phyloP scores from a whole-genome alignment of 495 filamentous ascomycete genomes.

The Penicillium soppii region DNA sequence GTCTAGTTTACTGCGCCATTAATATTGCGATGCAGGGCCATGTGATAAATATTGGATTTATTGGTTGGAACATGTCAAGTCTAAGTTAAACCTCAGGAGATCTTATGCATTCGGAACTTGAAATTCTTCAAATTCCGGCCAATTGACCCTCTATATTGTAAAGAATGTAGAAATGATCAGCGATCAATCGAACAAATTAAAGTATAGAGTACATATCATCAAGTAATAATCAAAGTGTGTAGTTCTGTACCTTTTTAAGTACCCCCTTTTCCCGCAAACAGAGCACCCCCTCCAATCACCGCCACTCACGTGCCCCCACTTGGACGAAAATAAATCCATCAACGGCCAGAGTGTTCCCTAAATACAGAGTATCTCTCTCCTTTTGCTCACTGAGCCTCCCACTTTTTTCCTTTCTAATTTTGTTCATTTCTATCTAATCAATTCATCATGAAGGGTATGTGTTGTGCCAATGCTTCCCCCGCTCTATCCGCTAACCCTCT shows the following conservation, averaged over 20 bases:
- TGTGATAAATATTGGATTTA: constrained; percentile 5
- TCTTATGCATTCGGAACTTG: not conserved
- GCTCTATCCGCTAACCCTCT: constrained; percentile 16
- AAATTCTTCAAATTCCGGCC: too few species aligned
- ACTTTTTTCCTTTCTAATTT: constrained; percentile 10
- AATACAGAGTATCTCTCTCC: constrained; percentile 17
- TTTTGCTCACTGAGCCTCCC: constrained; percentile 9
- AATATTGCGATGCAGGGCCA: constrained; percentile 13
- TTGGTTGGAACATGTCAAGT: constrained; percentile 9
- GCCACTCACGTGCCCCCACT: constrained; percentile 30
- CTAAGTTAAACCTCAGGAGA: constrained; percentile 9
- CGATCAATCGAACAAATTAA: not conserved
- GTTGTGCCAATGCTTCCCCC: constrained; percentile 6
- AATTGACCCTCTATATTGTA: not conserved
- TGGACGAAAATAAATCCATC: constrained; percentile 34
- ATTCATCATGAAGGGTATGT: constrained; percentile 55
- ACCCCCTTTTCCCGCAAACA: constrained; percentile 34
- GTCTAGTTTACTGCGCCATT: constrained; percentile 14
- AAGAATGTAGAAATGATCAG: not conserved
- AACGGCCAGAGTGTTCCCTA: constrained; percentile 36
- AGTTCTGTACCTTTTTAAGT: not conserved
- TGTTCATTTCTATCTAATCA: constrained; percentile 8
- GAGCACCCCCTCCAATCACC: constrained; percentile 27
- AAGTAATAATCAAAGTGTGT: not conserved
- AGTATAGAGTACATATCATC: not conserved